Evolutionary conservation across 208 protist species (phyloP), one percentile per base, ranked within the genome.

Genomic region (Leishmania gerbilli): DNA sequence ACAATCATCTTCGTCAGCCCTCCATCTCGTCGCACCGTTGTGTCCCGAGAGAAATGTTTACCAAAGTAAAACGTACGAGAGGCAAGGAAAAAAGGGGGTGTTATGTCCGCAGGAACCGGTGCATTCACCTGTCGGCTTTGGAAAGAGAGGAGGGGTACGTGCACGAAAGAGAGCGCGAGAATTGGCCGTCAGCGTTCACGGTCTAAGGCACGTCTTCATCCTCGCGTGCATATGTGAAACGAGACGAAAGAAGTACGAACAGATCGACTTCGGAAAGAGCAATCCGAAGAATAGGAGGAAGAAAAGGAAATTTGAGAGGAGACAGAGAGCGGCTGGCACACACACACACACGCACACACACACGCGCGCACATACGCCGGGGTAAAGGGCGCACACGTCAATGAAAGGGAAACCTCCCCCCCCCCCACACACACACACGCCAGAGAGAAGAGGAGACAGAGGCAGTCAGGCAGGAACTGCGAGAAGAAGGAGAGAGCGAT

Each of bases 241-340:
- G 45, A 75, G 42, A 80, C 34, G 19, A 40, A 71, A n/a, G 71
- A 65, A 42, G 34, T 1, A 47, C 17, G 8, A 51, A 58, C 56
- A 8, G 71, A 80, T 75, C 69, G 68, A 71, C 42, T 37, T 40
- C 58, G 51, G 51, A 56, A 34, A 60, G 45, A 49, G n/a, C 40
- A 21, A 37, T 37, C n/a, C n/a, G 11, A 60, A n/a, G 56, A 62
- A 75, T 2, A 45, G 17, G 45, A 74, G 8, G 68, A 21, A 0
- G 0, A n/a, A n/a, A 56, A 40, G 21, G 24, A 60, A 49, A 51
- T 45, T 17, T 0, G 5, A 56, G 24, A 24, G n/a, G 37, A 51
- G 47, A 71, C 4, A 71, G 34, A 49, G 21, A 71, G 1, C 6
- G 17, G 8, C 67, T 15, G 21, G 64, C 37, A 42, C 60, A 65